Conservation (phyloP, 768 basidiomycete genomes). For the Arthromyces matolae region DNA sequence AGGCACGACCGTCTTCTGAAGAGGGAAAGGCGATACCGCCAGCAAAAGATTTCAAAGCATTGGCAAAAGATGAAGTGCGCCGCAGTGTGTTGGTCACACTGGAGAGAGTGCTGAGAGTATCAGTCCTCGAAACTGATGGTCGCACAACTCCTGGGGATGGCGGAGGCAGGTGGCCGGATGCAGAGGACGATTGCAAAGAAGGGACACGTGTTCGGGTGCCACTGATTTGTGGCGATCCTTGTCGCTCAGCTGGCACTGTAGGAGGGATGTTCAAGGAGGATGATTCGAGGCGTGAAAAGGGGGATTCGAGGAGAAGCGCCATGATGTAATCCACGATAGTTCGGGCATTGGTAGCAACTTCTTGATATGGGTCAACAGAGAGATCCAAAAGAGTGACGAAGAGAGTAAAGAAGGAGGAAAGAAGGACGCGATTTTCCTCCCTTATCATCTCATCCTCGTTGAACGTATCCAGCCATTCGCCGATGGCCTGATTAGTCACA, state of each 20-base stretch:
- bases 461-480: constrained; percentile 75
- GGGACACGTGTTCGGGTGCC: constrained; percentile 45
- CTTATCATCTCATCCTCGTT: constrained; percentile 61
- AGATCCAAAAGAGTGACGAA: constrained; percentile 86
- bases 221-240: constrained; percentile 28
- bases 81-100: constrained; percentile 64
- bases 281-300: constrained; percentile 71
- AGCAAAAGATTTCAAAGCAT: constrained; percentile 64
- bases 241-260: constrained; percentile 37
- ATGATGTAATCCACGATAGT: constrained; percentile 91
- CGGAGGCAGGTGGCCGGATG: constrained; percentile 38
- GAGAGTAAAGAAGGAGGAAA: constrained; percentile 94
- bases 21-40: constrained; percentile 71
- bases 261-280: constrained; percentile 58
- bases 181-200: constrained; percentile 51
- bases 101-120: constrained; percentile 61
- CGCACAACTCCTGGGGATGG: constrained; percentile 43
- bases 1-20: constrained; percentile 47
- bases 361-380: constrained; percentile 88
- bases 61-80: constrained; percentile 80
- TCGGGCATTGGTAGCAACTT: constrained; percentile 87
- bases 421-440: constrained; percentile 75
- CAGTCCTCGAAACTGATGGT: constrained; percentile 51
- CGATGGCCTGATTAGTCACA: constrained; percentile 63
- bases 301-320: constrained; percentile 85